A percentile compares a stretch with the other conserved stretches of the same genome.
Evolutionary conservation across 23 red algal genomes (phyloP).

Genomic region (Gracilariopsis chorda): DNA sequence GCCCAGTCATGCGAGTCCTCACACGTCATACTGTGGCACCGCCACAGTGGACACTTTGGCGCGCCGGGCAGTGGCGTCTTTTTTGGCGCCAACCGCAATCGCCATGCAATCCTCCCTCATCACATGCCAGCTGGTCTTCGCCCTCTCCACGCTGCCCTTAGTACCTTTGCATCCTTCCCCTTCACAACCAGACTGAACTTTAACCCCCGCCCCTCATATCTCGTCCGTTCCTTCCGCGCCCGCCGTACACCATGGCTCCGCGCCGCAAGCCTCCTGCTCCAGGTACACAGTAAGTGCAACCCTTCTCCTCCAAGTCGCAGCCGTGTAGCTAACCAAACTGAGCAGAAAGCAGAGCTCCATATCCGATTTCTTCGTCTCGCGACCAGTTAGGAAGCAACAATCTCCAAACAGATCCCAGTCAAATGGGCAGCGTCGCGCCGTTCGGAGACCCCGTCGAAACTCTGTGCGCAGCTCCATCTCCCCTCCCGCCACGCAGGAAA

Average conservation of each 20-base stretch:
- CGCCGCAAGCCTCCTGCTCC: neutral
- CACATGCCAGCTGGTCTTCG: slow-evolving; percentile 1
- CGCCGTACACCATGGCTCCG: neutral
- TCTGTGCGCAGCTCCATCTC: neutral
- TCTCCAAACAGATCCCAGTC: neutral
- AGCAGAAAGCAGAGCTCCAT: neutral
- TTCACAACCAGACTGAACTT: no score
- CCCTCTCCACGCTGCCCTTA: neutral
- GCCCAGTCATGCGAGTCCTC: no score
- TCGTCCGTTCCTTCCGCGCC: no score
- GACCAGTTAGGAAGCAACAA: neutral
- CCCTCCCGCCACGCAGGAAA: neutral
- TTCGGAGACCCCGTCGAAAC: neutral
- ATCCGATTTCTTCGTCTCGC: neutral
- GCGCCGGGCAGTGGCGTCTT: no score
- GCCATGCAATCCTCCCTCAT: neutral
- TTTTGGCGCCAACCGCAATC: slow-evolving; percentile 25
- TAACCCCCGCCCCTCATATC: no score
- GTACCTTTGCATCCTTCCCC: neutral
- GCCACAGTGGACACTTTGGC: no score
- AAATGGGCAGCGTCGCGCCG: neutral
- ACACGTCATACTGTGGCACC: no score
- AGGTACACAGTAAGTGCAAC: neutral
- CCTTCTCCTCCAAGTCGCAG: no score
- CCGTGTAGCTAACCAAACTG: neutral